Percentiles rank a stretch among this genome's conserved stretches.
Evolutionary conservation across 2,329 filamentous ascomycete genomes (phyloP).

Genomic region (Pseudopyricularia cyperi): DNA sequence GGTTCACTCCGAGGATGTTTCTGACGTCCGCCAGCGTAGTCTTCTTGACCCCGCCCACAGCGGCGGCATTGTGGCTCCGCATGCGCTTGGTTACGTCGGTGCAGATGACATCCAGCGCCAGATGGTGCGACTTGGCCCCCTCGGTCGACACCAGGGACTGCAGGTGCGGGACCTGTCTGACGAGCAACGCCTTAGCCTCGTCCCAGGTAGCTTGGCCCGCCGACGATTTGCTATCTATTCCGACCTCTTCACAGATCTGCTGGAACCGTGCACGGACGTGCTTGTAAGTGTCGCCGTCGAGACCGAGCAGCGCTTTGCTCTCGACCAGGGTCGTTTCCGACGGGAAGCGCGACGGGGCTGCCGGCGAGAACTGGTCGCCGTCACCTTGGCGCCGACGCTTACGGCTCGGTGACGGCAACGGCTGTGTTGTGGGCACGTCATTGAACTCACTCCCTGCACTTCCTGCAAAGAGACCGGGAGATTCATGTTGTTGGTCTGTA

Average conservation of each 20-base stretch:
- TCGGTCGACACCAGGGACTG: conserved; percentile 36
- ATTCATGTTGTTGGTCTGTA: not conserved
- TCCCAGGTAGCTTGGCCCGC: conserved; percentile 66
- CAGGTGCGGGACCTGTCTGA: conserved; percentile 52
- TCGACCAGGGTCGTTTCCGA: conserved; percentile 76
- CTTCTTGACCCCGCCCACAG: conserved; percentile 37
- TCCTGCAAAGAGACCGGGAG: not conserved
- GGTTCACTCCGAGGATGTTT: conserved; percentile 36
- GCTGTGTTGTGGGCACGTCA: not conserved
- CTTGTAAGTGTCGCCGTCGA: conserved; percentile 52
- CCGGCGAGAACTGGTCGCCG: conserved; percentile 53
- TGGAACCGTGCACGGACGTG: conserved; percentile 55
- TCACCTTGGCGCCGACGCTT: conserved; percentile 57
- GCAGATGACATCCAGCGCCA: conserved; percentile 68
- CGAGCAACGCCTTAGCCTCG: conserved; percentile 51
- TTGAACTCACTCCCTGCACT: not conserved
- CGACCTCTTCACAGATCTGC: conserved; percentile 52
- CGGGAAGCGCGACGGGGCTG: conserved; percentile 60
- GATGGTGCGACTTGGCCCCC: conserved; percentile 16
- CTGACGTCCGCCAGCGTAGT: conserved; percentile 67
- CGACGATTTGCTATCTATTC: conserved; percentile 62
- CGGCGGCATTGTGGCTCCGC: conserved; percentile 22
- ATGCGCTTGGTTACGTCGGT: conserved; percentile 73
- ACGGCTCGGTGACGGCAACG: conserved; percentile 14
- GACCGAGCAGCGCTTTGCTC: conserved; percentile 53